Percentiles rank a stretch among this genome's conserved stretches.
These are phyloP conservation scores for Ascochyta lentis DNA, from an alignment of 2,329 filamentous ascomycete species.

Conservation along the genomic window DNA sequence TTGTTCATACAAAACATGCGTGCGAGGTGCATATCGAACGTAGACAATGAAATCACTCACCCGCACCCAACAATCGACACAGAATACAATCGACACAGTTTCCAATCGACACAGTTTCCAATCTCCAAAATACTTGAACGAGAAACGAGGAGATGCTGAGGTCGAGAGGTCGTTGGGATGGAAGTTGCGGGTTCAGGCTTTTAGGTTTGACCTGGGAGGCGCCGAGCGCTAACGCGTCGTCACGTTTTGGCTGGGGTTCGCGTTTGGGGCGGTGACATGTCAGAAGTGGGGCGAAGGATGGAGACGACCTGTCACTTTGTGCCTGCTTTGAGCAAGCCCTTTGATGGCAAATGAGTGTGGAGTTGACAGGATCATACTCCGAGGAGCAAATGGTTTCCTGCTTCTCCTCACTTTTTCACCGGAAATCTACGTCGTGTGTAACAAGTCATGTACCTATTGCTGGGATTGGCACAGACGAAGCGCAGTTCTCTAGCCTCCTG, in stretches of 20 bases:
- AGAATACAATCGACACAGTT: no score
- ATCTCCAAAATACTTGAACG: not conserved
- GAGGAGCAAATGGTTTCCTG: not conserved
- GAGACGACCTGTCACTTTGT: not conserved
- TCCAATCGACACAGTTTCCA: not conserved
- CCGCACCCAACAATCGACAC: not conserved
- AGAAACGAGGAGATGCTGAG: not conserved
- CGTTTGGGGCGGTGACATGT: slow-evolving; percentile 1
- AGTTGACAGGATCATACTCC: not conserved
- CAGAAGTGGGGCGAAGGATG: slow-evolving; percentile 2
- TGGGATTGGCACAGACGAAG: not conserved
- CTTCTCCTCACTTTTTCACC: not conserved
- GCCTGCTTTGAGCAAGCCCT: not conserved
- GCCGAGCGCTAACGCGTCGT: slow-evolving; percentile 14
- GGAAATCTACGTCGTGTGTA: slow-evolving; percentile 11
- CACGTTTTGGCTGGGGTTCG: slow-evolving; percentile 18
- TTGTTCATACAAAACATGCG: not conserved
- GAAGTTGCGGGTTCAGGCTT: slow-evolving; percentile 6
- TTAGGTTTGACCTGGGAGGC: not conserved
- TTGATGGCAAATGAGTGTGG: not conserved
- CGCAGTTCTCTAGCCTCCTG: not conserved
- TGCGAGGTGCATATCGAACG: not conserved
- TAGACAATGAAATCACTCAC: slow-evolving; percentile 5
- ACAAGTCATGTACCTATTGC: not conserved
- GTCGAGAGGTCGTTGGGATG: not conserved